Evolutionary conservation across 2,329 filamentous ascomycete genomes (phyloP), one percentile per base, ranked within the genome.

Genomic region (Nothophaeocryptopus gaeumannii): DNA sequence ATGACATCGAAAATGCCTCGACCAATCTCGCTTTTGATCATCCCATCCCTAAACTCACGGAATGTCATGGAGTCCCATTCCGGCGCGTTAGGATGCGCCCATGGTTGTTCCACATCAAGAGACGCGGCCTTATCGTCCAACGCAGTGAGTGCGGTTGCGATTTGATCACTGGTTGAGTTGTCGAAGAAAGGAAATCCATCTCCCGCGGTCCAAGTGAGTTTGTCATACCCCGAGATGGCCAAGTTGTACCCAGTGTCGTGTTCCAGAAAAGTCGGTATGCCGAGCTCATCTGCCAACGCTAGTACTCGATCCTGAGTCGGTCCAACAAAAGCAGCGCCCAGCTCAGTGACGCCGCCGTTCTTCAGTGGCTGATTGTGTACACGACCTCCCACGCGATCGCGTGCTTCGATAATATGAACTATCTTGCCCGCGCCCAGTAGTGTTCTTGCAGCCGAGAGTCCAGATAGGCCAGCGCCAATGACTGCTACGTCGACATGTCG

Each of bases 241-340:
- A 54, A 30, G 15, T 51, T 51, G 44, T 48, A 29, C 30, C 55
- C 53, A 3, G 20, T 30, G 38, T 56, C 50, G 41, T 61, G 57
- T 11, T 55, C 57, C 15, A 45, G 41, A 35, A 56, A 62, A 1
- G 54, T 57, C 10, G 52, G 26, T 2, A 64, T 38, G 8, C 46
- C 47, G 7, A 64, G 60, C 3, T 60, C 51, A 1, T 35, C 16
- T 29, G 56, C 54, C 8, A 65, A 49, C 12, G 53, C 54, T 1
- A 62, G 40, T 1, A 63, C 54, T 8, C 48, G 52, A 16, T 63
- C 54, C 37, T 65, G 52, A 5, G 59, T 63, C 35, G 56, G 63
- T 16, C 61, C 62, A 2, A 65, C 46, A 9, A 62, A 67, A 7
- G 54, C 59, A 8, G 56, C 64, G 5, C 63, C 64, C 8, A 62